Percentiles rank a stretch among this genome's conserved stretches.
phyloP scores from a whole-genome alignment of 306 rosid genomes.

The Fagus sylvatica region DNA sequence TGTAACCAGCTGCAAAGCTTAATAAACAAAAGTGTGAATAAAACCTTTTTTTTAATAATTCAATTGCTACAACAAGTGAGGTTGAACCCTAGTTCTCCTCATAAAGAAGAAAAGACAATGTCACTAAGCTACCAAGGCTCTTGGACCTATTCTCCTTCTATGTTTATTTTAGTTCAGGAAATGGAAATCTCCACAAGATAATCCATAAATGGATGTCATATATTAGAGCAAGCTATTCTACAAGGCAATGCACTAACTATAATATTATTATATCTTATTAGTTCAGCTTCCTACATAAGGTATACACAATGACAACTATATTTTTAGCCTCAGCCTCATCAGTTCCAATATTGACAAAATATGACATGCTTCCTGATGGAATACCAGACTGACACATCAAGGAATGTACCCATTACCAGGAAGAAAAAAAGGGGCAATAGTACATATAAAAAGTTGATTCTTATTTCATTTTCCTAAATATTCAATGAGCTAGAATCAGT shows the following conservation, averaged over 20 bases:
- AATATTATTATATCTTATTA: not conserved
- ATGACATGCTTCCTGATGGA: constrained; percentile 12
- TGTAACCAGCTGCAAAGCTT: constrained; percentile 9
- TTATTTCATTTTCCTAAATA: constrained; percentile 8
- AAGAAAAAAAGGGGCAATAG: constrained; percentile 2
- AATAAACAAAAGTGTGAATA: not conserved
- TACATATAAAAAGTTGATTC: constrained; percentile 7
- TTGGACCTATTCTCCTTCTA: not conserved
- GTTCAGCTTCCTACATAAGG: constrained; percentile 9
- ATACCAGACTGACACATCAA: not conserved
- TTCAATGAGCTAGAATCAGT: constrained; percentile 19
- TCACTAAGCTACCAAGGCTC: too few species aligned
- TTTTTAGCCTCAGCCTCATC: constrained; percentile 16
- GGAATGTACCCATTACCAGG: constrained; percentile 7
- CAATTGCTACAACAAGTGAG: too few species aligned
- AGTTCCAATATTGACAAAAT: constrained; percentile 17
- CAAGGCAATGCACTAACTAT: constrained; percentile 1
- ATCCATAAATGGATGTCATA: constrained; percentile 10
- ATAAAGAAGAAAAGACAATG: too few species aligned
- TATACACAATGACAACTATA: not conserved
- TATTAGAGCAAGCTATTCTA: not conserved
- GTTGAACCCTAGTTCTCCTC: too few species aligned
- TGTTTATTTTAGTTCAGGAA: constrained; percentile 5
- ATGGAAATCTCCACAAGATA: constrained; percentile 4
- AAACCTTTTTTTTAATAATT: not conserved